These are phyloP conservation scores for Brassica balearica DNA, from an alignment of 441 rosid genomes.

Conservation along the genomic window DNA sequence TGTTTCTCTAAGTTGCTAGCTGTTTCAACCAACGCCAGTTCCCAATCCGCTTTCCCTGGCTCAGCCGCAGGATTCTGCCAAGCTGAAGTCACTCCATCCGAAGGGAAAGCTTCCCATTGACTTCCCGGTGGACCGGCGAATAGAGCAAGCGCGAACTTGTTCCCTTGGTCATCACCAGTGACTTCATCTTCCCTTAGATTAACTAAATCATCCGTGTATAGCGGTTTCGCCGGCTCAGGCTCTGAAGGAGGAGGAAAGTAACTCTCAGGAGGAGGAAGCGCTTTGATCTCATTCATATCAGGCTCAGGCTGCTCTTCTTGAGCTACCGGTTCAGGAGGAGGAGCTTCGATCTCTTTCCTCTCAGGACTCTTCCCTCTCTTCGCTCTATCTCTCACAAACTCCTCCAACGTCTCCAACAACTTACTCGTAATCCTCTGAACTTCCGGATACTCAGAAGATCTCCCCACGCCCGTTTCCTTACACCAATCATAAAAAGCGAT, in stretches of 20 bases:
- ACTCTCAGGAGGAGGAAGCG: constrained; percentile 65
- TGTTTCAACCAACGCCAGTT: constrained; percentile 62
- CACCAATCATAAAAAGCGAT: constrained; percentile 62
- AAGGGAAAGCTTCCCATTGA: constrained; percentile 67
- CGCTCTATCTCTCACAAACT: constrained; percentile 57
- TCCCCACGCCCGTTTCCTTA: constrained; percentile 61
- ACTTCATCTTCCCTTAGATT: constrained; percentile 55
- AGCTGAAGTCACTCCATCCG: constrained; percentile 67
- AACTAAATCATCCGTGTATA: constrained; percentile 54
- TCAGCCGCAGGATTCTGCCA: constrained; percentile 93
- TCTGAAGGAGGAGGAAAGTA: constrained; percentile 47
- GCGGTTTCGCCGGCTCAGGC: constrained; percentile 49
- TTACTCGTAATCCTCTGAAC: constrained; percentile 61
- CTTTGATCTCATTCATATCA: constrained; percentile 58
- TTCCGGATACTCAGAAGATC: constrained; percentile 65
- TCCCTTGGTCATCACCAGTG: constrained; percentile 66
- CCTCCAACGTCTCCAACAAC: constrained; percentile 63
- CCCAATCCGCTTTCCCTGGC: constrained; percentile 73
- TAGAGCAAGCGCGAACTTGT: constrained; percentile 62
- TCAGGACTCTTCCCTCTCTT: constrained; percentile 57
- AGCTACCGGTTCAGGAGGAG: constrained; percentile 31
- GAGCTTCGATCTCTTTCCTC: constrained; percentile 48
- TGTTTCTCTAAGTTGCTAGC: constrained; percentile 69
- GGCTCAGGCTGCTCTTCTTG: constrained; percentile 47
- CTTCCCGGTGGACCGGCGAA: constrained; percentile 52